Conservation (phyloP, 257 asterid genomes). For the Datura wrightii region DNA sequence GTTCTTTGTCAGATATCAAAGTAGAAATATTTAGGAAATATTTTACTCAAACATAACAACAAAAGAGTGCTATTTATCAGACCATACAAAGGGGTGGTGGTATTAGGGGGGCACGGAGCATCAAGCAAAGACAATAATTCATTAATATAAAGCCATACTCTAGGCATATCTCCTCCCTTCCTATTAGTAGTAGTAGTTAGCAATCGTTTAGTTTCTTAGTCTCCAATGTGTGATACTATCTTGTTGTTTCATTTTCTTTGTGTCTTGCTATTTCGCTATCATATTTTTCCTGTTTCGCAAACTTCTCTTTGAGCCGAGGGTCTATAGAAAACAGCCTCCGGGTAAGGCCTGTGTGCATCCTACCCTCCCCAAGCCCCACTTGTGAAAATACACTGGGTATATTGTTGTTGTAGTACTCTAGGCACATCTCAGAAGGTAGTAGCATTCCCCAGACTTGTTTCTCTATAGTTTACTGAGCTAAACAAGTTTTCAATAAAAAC, state of each 20-base stretch:
- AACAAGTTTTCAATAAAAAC: neutral
- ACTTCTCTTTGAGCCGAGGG: no score
- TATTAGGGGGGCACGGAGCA: neutral
- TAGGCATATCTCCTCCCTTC: neutral
- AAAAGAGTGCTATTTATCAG: neutral
- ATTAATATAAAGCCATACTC: neutral
- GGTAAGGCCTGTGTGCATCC: no score
- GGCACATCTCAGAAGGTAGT: neutral
- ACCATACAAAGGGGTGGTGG: neutral
- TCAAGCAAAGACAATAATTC: neutral
- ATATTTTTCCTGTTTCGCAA: no score
- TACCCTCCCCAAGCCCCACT: no score
- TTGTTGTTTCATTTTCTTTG: no score
- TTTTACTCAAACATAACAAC: neutral
- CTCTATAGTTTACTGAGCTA: neutral
- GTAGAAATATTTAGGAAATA: neutral
- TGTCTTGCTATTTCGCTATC: no score
- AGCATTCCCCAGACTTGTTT: neutral
- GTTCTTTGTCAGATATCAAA: slow-evolving; percentile 9
- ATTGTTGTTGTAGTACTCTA: neutral
- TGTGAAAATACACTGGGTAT: no score
- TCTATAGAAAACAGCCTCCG: no score
- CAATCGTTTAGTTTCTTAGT: no score
- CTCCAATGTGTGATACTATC: no score
- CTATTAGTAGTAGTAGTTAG: no score